Percentiles rank a stretch among this genome's conserved stretches.
Conservation (phyloP, 2,329 filamentous ascomycete species). For the Botrytis aclada region DNA sequence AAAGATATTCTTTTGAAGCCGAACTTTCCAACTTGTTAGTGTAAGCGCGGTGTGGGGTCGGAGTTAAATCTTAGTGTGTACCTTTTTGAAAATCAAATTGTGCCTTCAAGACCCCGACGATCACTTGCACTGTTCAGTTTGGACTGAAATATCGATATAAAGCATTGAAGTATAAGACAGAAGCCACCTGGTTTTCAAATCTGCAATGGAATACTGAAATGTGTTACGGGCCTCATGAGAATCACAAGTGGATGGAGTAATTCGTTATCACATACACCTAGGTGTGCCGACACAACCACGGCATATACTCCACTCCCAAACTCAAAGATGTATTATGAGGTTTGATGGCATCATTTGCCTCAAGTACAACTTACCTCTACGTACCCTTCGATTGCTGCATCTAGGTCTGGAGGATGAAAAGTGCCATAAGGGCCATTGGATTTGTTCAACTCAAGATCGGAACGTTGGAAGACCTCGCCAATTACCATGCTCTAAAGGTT, state of each 20-base stretch:
- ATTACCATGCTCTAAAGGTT: background rate
- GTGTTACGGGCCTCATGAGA: background rate
- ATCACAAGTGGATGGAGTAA: background rate
- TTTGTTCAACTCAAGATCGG: background rate
- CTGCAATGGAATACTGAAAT: background rate
- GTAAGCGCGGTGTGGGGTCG: slow-evolving; percentile 1
- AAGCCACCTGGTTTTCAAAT: background rate
- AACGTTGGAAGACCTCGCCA: background rate
- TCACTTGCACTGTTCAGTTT: background rate
- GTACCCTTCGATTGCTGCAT: background rate
- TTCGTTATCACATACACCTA: background rate
- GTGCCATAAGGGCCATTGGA: background rate
- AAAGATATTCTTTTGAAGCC: background rate
- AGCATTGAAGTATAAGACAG: background rate
- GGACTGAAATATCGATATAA: background rate
- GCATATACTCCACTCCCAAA: background rate
- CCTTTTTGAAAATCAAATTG: background rate
- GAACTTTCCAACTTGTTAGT: background rate
- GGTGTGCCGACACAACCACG: background rate
- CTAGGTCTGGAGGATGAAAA: background rate
- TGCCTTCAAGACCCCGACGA: background rate
- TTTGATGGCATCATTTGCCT: background rate
- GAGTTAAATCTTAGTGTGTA: background rate
- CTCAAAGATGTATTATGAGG: background rate
- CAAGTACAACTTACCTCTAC: background rate